Base-by-base conservation (phyloP, 2,329 filamentous ascomycete genomes). In the Leptodontidium sp. region DNA sequence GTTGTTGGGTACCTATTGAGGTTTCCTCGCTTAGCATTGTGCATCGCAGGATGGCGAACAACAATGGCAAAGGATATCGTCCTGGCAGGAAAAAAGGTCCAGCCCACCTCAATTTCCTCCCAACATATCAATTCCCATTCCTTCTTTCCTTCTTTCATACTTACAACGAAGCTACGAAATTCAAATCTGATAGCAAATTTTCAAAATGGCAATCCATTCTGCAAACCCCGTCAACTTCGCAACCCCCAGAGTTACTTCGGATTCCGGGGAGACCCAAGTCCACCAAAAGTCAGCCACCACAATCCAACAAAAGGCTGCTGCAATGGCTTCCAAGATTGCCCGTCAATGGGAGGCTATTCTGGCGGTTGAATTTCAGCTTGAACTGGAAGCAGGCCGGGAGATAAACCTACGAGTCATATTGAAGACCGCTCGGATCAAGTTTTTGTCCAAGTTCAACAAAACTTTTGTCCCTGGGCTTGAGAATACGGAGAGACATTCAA, bases 21-120 rank as follows among this genome's bases (percentile, higher is more conserved):
- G 35, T 40, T 40, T 24, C 55, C 55, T 58, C 32, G 55, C 55
- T 58, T 58, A 58, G 15, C 32, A 58, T 58, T 58, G 55, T 58
- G 55, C 5, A 17, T 35, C 15, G 5, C 38, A 7, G 52, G 17
- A 32, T 26, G 29, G 9, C 2, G n/a, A 58, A 24, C 32, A 58
- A 58, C 55, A 58, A 58, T 58, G 35, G 55, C 32, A 58, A 7
- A 14, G 26, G 26, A n/a, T 32, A 58, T 38, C n/a, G 35, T 58
- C 55, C 11, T 14, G 2, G 55, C 32, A 43, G 5, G 17, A 40
- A 24, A 40, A 40, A 24, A 40, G 1, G 1, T 7, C 32, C 55
- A 40, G 4, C 11, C 35, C 15, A 24, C 32, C 29, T 15, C 2
- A 12, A 24, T 58, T 40, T 4, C 4, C 6, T 26, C 40, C n/a